Evolutionary conservation across 1,139 yeast species (phyloP), one percentile per base, ranked within the genome.

Genomic region (Lodderomyces pseudojiufengensis): DNA sequence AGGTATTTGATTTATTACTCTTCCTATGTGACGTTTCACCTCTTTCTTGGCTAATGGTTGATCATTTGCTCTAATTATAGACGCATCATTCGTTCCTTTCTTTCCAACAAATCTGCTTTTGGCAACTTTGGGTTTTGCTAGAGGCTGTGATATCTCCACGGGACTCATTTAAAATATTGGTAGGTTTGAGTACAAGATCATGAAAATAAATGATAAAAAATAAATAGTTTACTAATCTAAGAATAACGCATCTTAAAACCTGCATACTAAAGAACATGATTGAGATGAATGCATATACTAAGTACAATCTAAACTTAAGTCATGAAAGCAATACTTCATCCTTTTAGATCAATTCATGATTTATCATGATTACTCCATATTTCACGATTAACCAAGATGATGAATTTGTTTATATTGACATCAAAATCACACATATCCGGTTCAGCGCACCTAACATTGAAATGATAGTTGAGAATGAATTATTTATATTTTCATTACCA

Each of bases 1-100:
- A 1, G 98, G 98, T n/a, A 94, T 84, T 55, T 87, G 97, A 51
- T 86, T 85, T 61, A 85, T 66, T 4, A 87, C 78, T 46, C 95
- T 62, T 5, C 76, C 73, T 3, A 72, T 56, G 20, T 62, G 68
- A 37, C 44, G 41, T 27, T 33, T 29, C n/a, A 23, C 64, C 45
- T 33, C 33, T 10, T 29, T 22, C 29, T 45, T 52, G 43, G 54
- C 40, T 39, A 50, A 49, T 51, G 48, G 46, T 57, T 48, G 36
- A 16, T 35, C 37, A 5, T 32, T 24, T 5, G 15, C 8, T 26
- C 26, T 12, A 31, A n/a, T 9, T 15, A 8, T 20, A 23, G 5
- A 9, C 5, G 14, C 8, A 28, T 22, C n/a, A 7, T 18, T 18
- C 7, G 51, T 27, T 41, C 55, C 59, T 39, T 55, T 61, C 27